Percentiles rank a stretch among this genome's conserved stretches.
Evolutionary conservation across 768 basidiomycete species (phyloP).

Genomic region (Royoungia palumana): DNA sequence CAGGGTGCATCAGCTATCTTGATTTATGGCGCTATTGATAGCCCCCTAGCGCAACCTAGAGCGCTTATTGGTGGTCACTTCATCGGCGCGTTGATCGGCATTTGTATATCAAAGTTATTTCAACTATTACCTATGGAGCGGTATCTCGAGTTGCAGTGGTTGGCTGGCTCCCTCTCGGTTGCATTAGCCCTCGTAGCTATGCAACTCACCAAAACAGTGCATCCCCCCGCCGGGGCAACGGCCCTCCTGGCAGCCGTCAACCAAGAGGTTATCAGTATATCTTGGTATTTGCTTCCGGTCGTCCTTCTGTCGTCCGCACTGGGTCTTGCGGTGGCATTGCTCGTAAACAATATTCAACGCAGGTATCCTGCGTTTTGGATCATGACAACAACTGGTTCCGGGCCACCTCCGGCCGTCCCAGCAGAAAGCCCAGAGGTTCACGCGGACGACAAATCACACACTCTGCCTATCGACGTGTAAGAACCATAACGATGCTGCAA

Average conservation of each 20-base stretch:
- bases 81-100: conserved; percentile 41
- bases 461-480: no score
- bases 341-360: conserved; percentile 50
- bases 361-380: conserved; percentile 47
- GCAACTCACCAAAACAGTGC: conserved; percentile 51
- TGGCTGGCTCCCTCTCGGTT: conserved; percentile 35
- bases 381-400: conserved; percentile 8
- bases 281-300: conserved; percentile 54
- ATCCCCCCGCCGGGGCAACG: conserved; percentile 59
- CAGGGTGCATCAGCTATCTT: conserved; percentile 57
- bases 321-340: conserved; percentile 42
- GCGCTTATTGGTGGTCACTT: conserved; percentile 45
- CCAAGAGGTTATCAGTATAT: conserved; percentile 39
- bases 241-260: conserved; percentile 48
- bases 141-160: conserved; percentile 46
- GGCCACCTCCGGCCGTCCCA: not conserved
- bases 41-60: conserved; percentile 52
- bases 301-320: conserved; percentile 47
- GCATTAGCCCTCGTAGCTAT: conserved; percentile 43
- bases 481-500: no score
- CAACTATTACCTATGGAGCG: conserved; percentile 42
- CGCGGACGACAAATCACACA: not conserved
- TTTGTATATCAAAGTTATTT: conserved; percentile 52
- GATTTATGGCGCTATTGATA: conserved; percentile 51
- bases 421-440: not conserved